phyloP scores from a whole-genome alignment of 73 alveolate species.

The Paramecium sonneborni region DNA sequence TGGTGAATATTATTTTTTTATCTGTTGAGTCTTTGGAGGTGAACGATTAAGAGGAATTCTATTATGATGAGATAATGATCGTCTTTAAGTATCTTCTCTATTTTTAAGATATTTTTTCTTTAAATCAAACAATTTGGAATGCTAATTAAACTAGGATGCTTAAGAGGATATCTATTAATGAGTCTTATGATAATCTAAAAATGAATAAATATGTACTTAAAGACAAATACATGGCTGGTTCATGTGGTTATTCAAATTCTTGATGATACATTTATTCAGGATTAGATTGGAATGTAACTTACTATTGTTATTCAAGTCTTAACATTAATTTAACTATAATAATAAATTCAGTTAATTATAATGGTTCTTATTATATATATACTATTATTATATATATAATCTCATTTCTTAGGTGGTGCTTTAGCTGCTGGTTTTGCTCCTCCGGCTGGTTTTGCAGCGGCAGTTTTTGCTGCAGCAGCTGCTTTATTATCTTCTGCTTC shows the following conservation, averaged over 20 bases:
- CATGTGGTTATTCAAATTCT: background rate
- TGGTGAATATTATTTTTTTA: background rate
- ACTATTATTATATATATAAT: background rate
- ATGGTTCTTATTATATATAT: background rate
- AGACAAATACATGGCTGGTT: background rate
- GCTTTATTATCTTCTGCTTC: background rate
- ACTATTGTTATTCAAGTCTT: background rate
- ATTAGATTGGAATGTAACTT: background rate
- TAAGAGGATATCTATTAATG: background rate
- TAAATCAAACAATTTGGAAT: slow-evolving; percentile 18
- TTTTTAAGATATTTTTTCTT: slow-evolving; percentile 28
- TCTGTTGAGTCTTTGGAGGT: slow-evolving; percentile 1
- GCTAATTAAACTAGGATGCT: background rate
- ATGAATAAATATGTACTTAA: background rate
- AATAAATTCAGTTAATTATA: slow-evolving; percentile 2
- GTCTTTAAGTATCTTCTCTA: background rate
- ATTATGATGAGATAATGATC: slow-evolving; percentile 6
- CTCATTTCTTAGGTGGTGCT: slow-evolving; percentile 12
- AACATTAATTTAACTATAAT: background rate
- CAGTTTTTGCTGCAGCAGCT: slow-evolving; percentile 37
- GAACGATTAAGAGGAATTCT: background rate
- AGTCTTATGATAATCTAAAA: background rate
- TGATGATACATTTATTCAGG: background rate
- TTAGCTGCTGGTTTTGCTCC: slow-evolving; percentile 25
- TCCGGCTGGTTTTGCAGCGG: slow-evolving; percentile 10